A percentile compares a stretch with the other conserved stretches of the same genome.
These are phyloP conservation scores for Cryptococcus deneoformans DNA, from an alignment of 1,284 basidiomycete species.

Conservation along the genomic window DNA sequence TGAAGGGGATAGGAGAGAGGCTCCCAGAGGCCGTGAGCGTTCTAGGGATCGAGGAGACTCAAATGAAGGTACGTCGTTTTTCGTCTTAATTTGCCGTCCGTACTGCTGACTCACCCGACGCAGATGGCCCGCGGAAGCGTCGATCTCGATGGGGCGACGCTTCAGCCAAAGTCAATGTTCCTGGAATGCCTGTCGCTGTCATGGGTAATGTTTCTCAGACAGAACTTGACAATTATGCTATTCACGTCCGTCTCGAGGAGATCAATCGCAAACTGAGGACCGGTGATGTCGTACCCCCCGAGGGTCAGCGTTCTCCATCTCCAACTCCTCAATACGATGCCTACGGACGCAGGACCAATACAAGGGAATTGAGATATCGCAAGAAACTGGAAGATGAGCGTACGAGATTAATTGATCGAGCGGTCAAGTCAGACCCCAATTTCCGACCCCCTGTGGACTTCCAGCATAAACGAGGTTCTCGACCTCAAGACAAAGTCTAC, in stretches of 20 bases:
- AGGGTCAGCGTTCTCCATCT: slow-evolving; percentile 90
- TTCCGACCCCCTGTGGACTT: slow-evolving; percentile 92
- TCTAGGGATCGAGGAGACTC: slow-evolving; percentile 15
- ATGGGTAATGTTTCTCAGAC: slow-evolving; percentile 86
- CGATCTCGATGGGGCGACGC: slow-evolving; percentile 92
- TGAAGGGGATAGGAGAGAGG: neutral
- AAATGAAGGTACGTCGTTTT: slow-evolving; percentile 29
- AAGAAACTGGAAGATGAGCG: slow-evolving; percentile 98
- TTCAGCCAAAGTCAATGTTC: slow-evolving; percentile 73
- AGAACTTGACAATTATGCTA: slow-evolving; percentile 93
- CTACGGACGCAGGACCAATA: slow-evolving; percentile 96
- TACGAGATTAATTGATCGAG: slow-evolving; percentile 86
- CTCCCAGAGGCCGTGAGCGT: slow-evolving; percentile 4
- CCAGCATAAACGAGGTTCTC: slow-evolving; percentile 78
- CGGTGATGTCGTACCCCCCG: slow-evolving; percentile 94
- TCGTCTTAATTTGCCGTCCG: neutral
- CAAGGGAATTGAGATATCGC: slow-evolving; percentile 94
- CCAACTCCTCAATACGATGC: slow-evolving; percentile 97
- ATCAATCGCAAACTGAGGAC: slow-evolving; percentile 91
- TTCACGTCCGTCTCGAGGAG: slow-evolving; percentile 91
- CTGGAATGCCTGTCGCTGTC: slow-evolving; percentile 87
- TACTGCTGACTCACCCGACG: neutral
- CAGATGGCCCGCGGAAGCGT: slow-evolving; percentile 68
- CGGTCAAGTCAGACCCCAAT: slow-evolving; percentile 96
- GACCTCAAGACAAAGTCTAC: slow-evolving; percentile 96